Evolutionary conservation across 2,329 filamentous ascomycete species (phyloP), one percentile per base, ranked within the genome.

Genomic region (Colletotrichum sojae): DNA sequence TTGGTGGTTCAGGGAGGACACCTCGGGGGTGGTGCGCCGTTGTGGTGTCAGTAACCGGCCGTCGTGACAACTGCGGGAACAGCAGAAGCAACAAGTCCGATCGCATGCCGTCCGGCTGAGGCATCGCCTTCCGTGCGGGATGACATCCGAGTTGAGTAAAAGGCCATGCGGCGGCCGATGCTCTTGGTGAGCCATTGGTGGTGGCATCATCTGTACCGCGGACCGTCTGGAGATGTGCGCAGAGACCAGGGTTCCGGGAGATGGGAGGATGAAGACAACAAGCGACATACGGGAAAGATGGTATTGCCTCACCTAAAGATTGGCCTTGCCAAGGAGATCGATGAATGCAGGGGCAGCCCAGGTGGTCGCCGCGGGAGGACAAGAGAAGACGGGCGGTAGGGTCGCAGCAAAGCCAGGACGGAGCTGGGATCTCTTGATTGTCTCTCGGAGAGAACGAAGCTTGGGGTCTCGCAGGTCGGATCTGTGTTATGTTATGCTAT

Each of bases 341-440:
- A 59, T 60, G 55, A 36, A 66, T 60, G 62, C 66, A 69, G 59
- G 61, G 48, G 51, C 66, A 45, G 25, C 49, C 43, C 20, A 52
- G 22, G 25, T 27, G 40, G 40, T 16, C 40, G 31, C 52, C 16
- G 43, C 16, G 8, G 40, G 27, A 10, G 36, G 36, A 40, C 49
- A 39, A 18, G 39, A 45, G 27, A n/a, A 27, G 6, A 31, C 13
- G 27, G 27, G 27, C 27, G 27, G 27, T 31, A 31, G 27, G 27
- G 27, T 31, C 27, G 27, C 27, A 31, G 27, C 27, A 31, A 31
- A 31, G 8, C 27, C 9, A 31, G 27, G 22, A 48, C 22, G 39
- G 13, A 53, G 18, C 8, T n/a, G 25, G 16, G 48, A 53, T 48
- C 46, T 40, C 39, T 53, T 45, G 46, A 39, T 9, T 53, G 54